These are phyloP conservation scores for Persicaria tinctoria DNA, from an alignment of 148 eudicot species.

Conservation along the genomic window DNA sequence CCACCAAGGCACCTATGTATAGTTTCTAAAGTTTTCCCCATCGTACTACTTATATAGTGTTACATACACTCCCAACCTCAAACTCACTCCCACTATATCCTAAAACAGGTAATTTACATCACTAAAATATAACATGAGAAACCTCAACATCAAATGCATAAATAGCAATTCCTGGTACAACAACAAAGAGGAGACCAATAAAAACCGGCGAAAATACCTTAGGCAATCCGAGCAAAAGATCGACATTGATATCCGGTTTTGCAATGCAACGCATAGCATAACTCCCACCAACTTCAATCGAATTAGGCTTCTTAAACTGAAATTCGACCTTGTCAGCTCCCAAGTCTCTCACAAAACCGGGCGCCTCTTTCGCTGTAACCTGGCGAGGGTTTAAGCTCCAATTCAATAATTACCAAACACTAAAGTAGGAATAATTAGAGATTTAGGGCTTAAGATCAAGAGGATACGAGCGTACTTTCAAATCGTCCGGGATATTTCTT, in stretches of 20 bases:
- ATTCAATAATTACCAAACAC: background rate
- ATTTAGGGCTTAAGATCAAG: background rate
- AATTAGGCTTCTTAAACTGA: constrained; percentile 64
- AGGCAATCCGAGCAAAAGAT: constrained; percentile 71
- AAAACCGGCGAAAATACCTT: constrained; percentile 41
- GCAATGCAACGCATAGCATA: constrained; percentile 56
- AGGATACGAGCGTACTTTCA: constrained; percentile 25
- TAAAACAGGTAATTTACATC: background rate
- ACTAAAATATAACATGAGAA: background rate
- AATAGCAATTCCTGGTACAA: background rate
- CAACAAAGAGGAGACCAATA: background rate
- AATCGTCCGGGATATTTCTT: constrained; percentile 44
- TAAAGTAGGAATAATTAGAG: background rate
- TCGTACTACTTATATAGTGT: too few relatives aligned
- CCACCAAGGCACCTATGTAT: too few relatives aligned
- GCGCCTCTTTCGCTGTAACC: constrained; percentile 68
- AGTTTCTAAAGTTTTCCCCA: too few relatives aligned
- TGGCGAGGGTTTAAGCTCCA: constrained; percentile 12
- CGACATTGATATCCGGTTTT: constrained; percentile 65
- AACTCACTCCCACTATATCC: background rate
- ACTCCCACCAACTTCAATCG: constrained; percentile 71
- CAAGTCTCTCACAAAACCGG: constrained; percentile 73
- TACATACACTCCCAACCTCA: background rate
- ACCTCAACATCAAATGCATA: background rate
- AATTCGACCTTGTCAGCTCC: constrained; percentile 91